phyloP scores from a whole-genome alignment of 1,284 basidiomycete species.

The Lignosus rhinocerotis region DNA sequence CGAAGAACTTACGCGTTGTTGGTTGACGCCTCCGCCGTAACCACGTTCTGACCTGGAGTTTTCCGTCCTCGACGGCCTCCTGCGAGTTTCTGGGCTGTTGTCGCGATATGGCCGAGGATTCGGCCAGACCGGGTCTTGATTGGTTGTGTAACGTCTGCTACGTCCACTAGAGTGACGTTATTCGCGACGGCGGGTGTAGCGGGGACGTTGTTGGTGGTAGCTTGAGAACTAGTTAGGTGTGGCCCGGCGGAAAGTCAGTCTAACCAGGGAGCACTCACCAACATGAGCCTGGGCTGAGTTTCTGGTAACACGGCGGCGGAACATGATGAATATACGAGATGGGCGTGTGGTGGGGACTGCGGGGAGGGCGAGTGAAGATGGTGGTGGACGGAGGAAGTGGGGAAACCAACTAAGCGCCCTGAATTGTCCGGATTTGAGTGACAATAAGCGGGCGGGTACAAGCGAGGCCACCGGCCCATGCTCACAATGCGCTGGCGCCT shows the following conservation, averaged over 20 bases:
- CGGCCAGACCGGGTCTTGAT: conserved; percentile 14
- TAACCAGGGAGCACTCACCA: conserved; percentile 10
- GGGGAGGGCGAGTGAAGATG: neutral
- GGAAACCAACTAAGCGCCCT: neutral
- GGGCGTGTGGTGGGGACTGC: neutral
- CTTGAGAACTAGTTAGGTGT: conserved; percentile 9
- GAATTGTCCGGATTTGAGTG: neutral
- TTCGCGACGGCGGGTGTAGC: neutral
- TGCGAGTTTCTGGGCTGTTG: conserved; percentile 13
- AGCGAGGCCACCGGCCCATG: neutral
- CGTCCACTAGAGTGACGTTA: neutral
- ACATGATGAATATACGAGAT: conserved; percentile 2
- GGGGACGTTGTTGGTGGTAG: conserved; percentile 3
- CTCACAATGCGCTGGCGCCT: neutral
- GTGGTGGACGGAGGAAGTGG: conserved; percentile 7
- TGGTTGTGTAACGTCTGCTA: neutral
- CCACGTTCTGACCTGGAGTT: neutral
- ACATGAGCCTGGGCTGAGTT: conserved; percentile 5
- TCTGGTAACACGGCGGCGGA: conserved; percentile 9
- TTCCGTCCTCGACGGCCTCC: conserved; percentile 8
- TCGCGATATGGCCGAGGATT: conserved; percentile 8
- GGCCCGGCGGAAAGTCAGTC: neutral
- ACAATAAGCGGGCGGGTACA: neutral
- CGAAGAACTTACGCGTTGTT: neutral
- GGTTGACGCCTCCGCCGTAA: neutral